Base-by-base conservation (phyloP, 257 asterid genomes). In the Ilex aquifolium region DNA sequence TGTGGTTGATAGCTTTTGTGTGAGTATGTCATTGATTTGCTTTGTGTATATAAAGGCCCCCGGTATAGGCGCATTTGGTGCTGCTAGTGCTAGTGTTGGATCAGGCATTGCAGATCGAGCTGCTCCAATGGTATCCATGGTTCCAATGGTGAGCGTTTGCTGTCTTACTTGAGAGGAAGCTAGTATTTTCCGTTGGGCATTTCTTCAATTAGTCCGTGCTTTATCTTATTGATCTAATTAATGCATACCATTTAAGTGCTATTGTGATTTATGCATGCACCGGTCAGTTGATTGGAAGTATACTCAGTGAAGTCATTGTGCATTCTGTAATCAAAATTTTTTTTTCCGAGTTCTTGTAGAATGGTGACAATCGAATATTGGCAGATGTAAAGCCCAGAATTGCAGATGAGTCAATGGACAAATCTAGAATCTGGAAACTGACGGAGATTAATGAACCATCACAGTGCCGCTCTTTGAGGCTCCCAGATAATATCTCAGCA, bases 401-500 rank as follows among this genome's bases (percentile, higher is more conserved):
- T 52, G 27, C 85, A 21, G 81, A 80, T 13, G 95, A 78, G 72
- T 32, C 52, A 10, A 3, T 63, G 77, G 90, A 75, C 51, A 82
- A 79, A 60, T 62, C 83, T 30, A 84, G 77, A 72, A 78, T 73
- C 57, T 80, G 83, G 88, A 80, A 79, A 85, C 75, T 70, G 51
- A 64, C 79, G 61, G 92, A 84, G 69, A 76, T 88, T 44, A 71
- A 51, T 2, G 85, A 85, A 73, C 73, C 79, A 63, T 77, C 83
- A 63, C 86, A 81, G 64, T 78, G 78, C 50, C 87, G 77, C 50
- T 74, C 85, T 30, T 60, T 72, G 76, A 77, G 69, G 79, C 89
- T 88, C 56, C 91, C 89, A 65, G 89, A 85, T 57, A 62, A 65
- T 73, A 60, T 78, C 54, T 68, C 73, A 61, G 44, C 83, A 42